phyloP scores from a whole-genome alignment of 2,329 filamentous ascomycete genomes.

The Curvularia sp. region DNA sequence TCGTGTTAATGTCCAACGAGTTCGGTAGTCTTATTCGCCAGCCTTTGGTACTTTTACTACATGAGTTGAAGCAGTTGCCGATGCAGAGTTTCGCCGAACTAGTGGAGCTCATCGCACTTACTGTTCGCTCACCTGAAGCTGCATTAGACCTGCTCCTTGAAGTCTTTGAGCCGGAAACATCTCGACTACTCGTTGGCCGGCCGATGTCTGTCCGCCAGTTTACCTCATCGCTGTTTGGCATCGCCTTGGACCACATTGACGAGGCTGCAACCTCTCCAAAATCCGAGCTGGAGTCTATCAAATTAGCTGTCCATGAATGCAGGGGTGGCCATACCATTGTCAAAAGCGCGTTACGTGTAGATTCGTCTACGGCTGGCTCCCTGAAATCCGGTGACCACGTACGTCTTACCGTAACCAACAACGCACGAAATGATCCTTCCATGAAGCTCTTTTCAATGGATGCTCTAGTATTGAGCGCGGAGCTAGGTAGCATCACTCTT shows the following conservation, averaged over 20 bases:
- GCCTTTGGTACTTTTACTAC: constrained; percentile 38
- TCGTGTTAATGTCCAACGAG: constrained; percentile 36
- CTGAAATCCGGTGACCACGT: constrained; percentile 44
- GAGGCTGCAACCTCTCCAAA: constrained; percentile 36
- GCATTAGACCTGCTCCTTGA: constrained; percentile 46
- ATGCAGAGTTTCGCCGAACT: constrained; percentile 38
- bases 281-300: constrained; percentile 18
- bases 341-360: constrained; percentile 27
- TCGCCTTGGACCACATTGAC: constrained; percentile 53
- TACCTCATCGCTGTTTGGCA: constrained; percentile 45
- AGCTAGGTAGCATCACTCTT: constrained; percentile 44
- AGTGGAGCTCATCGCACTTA: constrained; percentile 45
- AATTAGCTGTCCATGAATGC: constrained; percentile 16
- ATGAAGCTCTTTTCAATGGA: constrained; percentile 48
- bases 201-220: constrained; percentile 41
- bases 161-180: constrained; percentile 44
- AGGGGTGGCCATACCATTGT: constrained; percentile 24
- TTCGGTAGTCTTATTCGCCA: constrained; percentile 36
- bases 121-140: constrained; percentile 42
- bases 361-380: constrained; percentile 20
- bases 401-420: constrained; percentile 43
- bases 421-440: constrained; percentile 43
- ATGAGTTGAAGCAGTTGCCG: constrained; percentile 33
- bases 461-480: constrained; percentile 47
- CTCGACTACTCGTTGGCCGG: constrained; percentile 37